These are phyloP conservation scores for Aeminium ludgeri DNA, from an alignment of 495 filamentous ascomycete genomes.

Conservation along the genomic window DNA sequence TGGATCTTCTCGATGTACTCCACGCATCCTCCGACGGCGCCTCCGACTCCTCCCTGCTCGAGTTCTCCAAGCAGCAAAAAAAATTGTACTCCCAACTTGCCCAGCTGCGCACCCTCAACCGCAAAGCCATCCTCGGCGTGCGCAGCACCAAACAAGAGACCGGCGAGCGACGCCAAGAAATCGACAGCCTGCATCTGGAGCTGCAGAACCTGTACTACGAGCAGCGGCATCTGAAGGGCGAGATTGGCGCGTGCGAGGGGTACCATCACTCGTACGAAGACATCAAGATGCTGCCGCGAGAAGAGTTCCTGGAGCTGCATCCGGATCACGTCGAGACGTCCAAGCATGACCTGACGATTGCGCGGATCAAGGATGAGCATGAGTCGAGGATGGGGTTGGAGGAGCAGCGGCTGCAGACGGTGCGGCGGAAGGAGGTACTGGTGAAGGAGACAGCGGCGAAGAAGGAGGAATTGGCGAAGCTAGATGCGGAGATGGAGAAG, in stretches of 20 bases:
- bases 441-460: conserved; percentile 91
- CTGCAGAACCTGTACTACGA: conserved; percentile 96
- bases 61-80: conserved; percentile 59
- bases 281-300: conserved; percentile 66
- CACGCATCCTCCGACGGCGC: conserved; percentile 15
- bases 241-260: conserved; percentile 78
- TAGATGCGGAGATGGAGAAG: conserved; percentile 78
- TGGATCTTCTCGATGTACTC: conserved; percentile 40
- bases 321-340: conserved; percentile 54
- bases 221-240: conserved; percentile 72
- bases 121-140: conserved; percentile 60
- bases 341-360: conserved; percentile 71
- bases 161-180: conserved; percentile 72
- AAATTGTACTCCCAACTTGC: conserved; percentile 61
- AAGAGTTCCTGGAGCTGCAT: conserved; percentile 63
- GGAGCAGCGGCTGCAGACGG: conserved; percentile 63
- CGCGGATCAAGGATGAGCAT: conserved; percentile 83
- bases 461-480: conserved; percentile 75
- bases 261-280: conserved; percentile 88
- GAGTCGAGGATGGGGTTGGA: conserved; percentile 73
- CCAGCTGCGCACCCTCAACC: conserved; percentile 66
- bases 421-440: conserved; percentile 79
- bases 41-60: conserved; percentile 30
- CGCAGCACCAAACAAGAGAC: conserved; percentile 77
- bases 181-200: conserved; percentile 79